A percentile compares a stretch with the other conserved stretches of the same genome.
These are phyloP conservation scores for Claviceps humidiphila DNA, from an alignment of 2,329 filamentous ascomycete genomes.

Conservation along the genomic window DNA sequence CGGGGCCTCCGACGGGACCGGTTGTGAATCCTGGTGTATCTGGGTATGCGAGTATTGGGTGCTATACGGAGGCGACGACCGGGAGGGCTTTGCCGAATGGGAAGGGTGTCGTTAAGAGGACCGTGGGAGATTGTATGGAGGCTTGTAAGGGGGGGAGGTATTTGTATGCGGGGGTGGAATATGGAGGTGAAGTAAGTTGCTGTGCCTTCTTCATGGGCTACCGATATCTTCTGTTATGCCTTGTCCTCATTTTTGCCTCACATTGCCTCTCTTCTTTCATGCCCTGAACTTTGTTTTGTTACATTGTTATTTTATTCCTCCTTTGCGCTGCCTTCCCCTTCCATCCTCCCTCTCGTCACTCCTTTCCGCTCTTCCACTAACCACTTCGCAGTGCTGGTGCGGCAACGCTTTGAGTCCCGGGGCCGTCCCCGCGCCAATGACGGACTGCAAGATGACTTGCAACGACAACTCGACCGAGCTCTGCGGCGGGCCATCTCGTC, in stretches of 20 bases:
- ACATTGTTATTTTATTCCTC: background rate
- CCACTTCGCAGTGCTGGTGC: constrained; percentile 21
- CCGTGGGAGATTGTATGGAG: constrained; percentile 20
- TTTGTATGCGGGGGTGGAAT: constrained; percentile 22
- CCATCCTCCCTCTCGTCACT: background rate
- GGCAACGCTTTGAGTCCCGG: constrained; percentile 17
- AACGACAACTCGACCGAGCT: constrained; percentile 23
- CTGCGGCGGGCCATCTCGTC: constrained; percentile 21
- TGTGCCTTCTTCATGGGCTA: too few relatives aligned
- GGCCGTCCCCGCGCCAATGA: constrained; percentile 15
- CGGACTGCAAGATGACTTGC: constrained; percentile 23
- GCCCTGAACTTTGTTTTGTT: background rate
- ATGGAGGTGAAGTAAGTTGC: constrained; percentile 22
- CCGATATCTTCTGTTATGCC: background rate
- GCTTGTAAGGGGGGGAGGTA: constrained; percentile 18
- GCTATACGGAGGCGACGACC: constrained; percentile 22
- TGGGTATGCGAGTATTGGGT: constrained; percentile 24
- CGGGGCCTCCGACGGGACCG: constrained; percentile 11
- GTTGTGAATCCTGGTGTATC: constrained; percentile 24
- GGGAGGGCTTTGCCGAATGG: constrained; percentile 20
- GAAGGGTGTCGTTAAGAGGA: constrained; percentile 12
- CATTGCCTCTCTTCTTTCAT: too few relatives aligned
- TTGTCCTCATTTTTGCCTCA: too few relatives aligned
- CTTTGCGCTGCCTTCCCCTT: background rate
- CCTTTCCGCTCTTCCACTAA: background rate